A percentile compares a stretch with the other conserved stretches of the same genome.
Evolutionary conservation across 2,329 filamentous ascomycete species (phyloP).

Genomic region (Dothistroma pini): DNA sequence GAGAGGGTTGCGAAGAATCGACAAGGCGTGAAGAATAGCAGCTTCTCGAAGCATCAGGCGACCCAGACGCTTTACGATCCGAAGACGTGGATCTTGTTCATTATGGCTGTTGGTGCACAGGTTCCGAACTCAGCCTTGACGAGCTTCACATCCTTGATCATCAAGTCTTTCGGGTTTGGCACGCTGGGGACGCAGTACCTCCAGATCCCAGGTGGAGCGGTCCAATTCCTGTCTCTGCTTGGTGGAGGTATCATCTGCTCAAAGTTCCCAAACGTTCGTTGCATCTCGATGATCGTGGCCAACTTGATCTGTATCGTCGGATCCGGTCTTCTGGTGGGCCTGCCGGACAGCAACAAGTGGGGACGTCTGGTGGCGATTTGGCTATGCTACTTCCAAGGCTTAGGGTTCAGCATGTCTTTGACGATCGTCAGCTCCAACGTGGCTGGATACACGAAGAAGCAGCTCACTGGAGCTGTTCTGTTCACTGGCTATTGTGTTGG

Average conservation of each 20-base stretch:
- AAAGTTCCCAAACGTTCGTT: slow-evolving; percentile 51
- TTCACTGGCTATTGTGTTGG: slow-evolving; percentile 54
- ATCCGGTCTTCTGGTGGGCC: slow-evolving; percentile 50
- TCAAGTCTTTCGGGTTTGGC: slow-evolving; percentile 47
- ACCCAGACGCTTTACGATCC: slow-evolving; percentile 51
- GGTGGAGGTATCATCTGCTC: slow-evolving; percentile 52
- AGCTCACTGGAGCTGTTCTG: slow-evolving; percentile 49
- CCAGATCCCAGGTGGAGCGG: slow-evolving; percentile 57
- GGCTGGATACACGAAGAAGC: slow-evolving; percentile 55
- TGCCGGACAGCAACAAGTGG: slow-evolving; percentile 53
- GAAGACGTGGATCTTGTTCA: slow-evolving; percentile 58
- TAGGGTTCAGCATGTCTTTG: slow-evolving; percentile 53
- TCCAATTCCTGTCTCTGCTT: slow-evolving; percentile 54
- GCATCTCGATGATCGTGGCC: slow-evolving; percentile 54
- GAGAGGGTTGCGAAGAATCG: slow-evolving; percentile 51
- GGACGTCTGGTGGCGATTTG: slow-evolving; percentile 55
- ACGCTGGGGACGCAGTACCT: slow-evolving; percentile 55
- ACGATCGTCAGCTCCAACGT: slow-evolving; percentile 50
- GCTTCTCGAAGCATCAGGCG: slow-evolving; percentile 41
- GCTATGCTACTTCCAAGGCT: slow-evolving; percentile 54
- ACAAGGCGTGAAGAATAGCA: slow-evolving; percentile 54
- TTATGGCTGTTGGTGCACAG: slow-evolving; percentile 53
- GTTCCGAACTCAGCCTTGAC: slow-evolving; percentile 57
- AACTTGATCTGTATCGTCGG: slow-evolving; percentile 56
- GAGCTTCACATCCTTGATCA: slow-evolving; percentile 50